Conservation (phyloP, 2,329 filamentous ascomycete genomes). For the Stagonosporopsis vannaccii region DNA sequence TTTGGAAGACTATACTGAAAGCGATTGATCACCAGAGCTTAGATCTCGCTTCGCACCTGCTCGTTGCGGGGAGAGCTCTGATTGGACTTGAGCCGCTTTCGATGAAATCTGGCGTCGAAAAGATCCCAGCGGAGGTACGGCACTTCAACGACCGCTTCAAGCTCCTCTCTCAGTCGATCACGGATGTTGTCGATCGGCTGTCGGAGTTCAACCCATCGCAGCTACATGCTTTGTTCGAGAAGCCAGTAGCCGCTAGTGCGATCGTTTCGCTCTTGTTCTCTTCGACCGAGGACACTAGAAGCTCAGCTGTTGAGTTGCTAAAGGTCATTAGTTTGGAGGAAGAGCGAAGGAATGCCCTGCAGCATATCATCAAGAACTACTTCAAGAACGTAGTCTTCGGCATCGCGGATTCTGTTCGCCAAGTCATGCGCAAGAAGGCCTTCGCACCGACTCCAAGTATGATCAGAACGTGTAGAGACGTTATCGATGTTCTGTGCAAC, state of each 20-base stretch:
- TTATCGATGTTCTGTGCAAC: conserved; percentile 70
- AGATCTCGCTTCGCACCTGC: conserved; percentile 75
- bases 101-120: conserved; percentile 48
- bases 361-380: conserved; percentile 64
- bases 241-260: conserved; percentile 72
- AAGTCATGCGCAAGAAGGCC: conserved; percentile 62
- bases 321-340: conserved; percentile 80
- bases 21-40: conserved; percentile 71
- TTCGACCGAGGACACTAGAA: conserved; percentile 78
- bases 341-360: conserved; percentile 66
- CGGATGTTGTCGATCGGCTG: conserved; percentile 77
- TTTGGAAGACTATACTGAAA: conserved; percentile 80
- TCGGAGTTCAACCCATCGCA: conserved; percentile 76
- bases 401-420: conserved; percentile 63
- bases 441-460: conserved; percentile 68
- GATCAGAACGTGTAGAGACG: conserved; percentile 67
- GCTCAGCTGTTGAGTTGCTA: conserved; percentile 80
- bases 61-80: conserved; percentile 74
- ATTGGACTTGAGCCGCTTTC: conserved; percentile 77
- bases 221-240: conserved; percentile 72
- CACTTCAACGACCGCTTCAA: conserved; percentile 79
- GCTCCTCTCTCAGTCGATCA: conserved; percentile 68
- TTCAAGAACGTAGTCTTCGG: conserved; percentile 65
- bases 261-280: conserved; percentile 83
- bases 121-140: conserved; percentile 62